Conservation (phyloP, 805 yeast species). For the Hanseniaspora guilliermondii region DNA sequence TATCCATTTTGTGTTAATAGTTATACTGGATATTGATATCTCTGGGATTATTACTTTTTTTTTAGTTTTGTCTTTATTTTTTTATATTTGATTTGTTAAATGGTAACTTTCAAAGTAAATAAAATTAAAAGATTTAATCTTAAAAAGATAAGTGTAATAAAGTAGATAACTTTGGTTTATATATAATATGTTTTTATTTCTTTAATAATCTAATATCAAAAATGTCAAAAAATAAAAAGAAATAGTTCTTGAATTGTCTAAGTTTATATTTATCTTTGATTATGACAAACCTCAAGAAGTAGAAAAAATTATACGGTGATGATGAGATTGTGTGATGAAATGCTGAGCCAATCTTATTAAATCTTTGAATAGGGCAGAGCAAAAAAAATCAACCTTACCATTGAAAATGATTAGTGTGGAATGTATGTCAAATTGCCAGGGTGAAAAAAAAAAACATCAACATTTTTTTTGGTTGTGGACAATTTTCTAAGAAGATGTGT, state of each 20-base stretch:
- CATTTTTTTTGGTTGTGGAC: background rate
- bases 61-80: background rate
- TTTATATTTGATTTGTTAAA: background rate
- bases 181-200: too few species aligned
- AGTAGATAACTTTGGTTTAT: too few species aligned
- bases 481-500: background rate
- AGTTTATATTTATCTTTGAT: too few species aligned
- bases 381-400: background rate
- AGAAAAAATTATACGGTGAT: background rate
- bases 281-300: too few species aligned
- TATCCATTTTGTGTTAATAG: slow-evolving; percentile 4
- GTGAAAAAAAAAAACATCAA: background rate
- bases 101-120: background rate
- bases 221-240: too few species aligned
- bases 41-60: background rate
- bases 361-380: background rate
- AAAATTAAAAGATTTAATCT: too few species aligned
- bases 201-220: too few species aligned
- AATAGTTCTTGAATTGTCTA: too few species aligned
- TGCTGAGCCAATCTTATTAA: too few species aligned
- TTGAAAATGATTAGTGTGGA: background rate
- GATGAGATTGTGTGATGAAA: background rate
- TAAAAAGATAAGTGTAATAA: too few species aligned
- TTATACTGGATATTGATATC: background rate
- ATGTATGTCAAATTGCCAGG: background rate